Conservation (phyloP, 2,329 filamentous ascomycete genomes). For the Monilinia laxa region DNA sequence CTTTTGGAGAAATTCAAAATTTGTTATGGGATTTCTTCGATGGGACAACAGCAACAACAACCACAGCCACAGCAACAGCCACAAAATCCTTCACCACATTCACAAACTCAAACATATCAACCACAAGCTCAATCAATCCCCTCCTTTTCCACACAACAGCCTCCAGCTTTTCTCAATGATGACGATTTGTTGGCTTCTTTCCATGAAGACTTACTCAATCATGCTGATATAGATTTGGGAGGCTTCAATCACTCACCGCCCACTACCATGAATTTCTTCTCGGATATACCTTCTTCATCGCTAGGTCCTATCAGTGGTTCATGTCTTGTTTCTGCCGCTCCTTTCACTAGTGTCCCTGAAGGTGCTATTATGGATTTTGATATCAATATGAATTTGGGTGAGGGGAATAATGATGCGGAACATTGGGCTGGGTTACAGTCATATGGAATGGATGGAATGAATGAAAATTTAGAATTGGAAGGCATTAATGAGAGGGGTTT, state of each 20-base stretch:
- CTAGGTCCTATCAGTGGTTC: background rate
- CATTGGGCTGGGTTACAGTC: background rate
- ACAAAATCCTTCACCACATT: background rate
- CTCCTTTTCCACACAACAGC: constrained; percentile 2
- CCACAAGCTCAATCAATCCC: constrained; percentile 12
- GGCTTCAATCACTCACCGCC: background rate
- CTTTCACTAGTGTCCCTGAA: background rate
- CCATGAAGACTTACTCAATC: constrained; percentile 25
- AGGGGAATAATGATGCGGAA: background rate
- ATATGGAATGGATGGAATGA: background rate
- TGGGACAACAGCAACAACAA: background rate
- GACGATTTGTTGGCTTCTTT: constrained; percentile 31
- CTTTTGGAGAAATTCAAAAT: constrained; percentile 52
- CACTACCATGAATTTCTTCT: background rate
- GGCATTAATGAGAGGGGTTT: background rate
- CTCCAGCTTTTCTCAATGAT: constrained; percentile 25
- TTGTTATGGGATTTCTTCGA: constrained; percentile 10
- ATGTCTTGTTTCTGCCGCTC: background rate
- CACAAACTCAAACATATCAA: constrained; percentile 6
- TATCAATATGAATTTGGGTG: constrained; percentile 7
- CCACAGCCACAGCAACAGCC: background rate
- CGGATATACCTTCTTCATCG: background rate
- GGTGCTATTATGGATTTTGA: constrained; percentile 25
- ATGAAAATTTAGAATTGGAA: constrained; percentile 19
- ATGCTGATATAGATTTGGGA: background rate